phyloP scores from a whole-genome alignment of 1,139 yeast genomes.

The Yamadazyma epiphylla region DNA sequence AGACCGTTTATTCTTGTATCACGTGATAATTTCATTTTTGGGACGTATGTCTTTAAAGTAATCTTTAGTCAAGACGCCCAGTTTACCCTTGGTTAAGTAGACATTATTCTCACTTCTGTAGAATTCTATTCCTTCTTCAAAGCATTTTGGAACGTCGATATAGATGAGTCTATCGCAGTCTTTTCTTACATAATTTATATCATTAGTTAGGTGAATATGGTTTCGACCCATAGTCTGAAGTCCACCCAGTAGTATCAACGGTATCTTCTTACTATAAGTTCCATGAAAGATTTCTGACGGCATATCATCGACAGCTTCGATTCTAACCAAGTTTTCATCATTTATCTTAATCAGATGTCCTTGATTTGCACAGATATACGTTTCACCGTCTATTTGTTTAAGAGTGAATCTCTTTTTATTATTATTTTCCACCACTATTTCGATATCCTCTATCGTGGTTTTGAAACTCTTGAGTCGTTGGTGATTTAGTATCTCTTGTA shows the following conservation, averaged over 20 bases:
- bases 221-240: conserved; percentile 68
- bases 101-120: conserved; percentile 72
- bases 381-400: conserved; percentile 15
- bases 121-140: conserved; percentile 49
- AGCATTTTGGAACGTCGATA: conserved; percentile 48
- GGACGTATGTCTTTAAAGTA: conserved; percentile 44
- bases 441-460: conserved; percentile 55
- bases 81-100: conserved; percentile 57
- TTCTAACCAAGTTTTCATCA: conserved; percentile 33
- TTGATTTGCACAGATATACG: conserved; percentile 77
- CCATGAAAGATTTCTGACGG: conserved; percentile 67
- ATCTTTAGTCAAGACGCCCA: conserved; percentile 48
- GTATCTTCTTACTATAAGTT: conserved; percentile 53
- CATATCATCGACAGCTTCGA: conserved; percentile 14
- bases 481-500: conserved; percentile 52
- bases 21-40: no score
- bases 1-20: conserved; percentile 4
- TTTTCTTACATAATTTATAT: conserved; percentile 70
- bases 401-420: conserved; percentile 67
- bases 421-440: conserved; percentile 58
- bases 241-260: conserved; percentile 55
- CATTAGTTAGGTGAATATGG: conserved; percentile 69
- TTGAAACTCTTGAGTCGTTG: conserved; percentile 54
- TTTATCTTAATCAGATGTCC: conserved; percentile 72
- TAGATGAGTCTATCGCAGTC: conserved; percentile 59